These are phyloP conservation scores for Massariosphaeria phaeospora DNA, from an alignment of 495 filamentous ascomycete genomes.

Conservation along the genomic window DNA sequence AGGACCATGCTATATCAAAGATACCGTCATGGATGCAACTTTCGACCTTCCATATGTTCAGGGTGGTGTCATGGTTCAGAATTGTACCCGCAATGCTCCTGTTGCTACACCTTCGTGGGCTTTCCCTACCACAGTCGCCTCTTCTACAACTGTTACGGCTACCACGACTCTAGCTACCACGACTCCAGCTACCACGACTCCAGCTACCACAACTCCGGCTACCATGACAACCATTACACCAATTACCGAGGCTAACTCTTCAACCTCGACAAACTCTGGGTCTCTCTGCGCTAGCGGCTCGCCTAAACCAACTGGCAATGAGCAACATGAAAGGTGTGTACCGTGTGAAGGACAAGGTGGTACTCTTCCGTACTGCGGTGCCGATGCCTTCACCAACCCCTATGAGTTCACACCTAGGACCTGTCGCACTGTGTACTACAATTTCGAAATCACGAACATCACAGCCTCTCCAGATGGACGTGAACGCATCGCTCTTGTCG, in stretches of 20 bases:
- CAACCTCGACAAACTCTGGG: neutral
- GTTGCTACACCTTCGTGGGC: neutral
- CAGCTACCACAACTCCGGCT: neutral
- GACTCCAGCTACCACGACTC: neutral
- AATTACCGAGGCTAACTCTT: neutral
- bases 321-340: slow-evolving; percentile 25
- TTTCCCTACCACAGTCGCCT: neutral
- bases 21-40: neutral
- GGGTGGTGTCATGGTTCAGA: slow-evolving; percentile 6
- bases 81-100: slow-evolving; percentile 11
- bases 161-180: neutral
- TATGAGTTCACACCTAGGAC: slow-evolving; percentile 38
- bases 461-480: slow-evolving; percentile 40
- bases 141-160: neutral
- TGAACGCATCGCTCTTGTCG: slow-evolving; percentile 27
- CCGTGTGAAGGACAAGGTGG: slow-evolving; percentile 40
- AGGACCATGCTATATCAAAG: slow-evolving; percentile 24
- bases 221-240: neutral
- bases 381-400: slow-evolving; percentile 36
- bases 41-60: neutral
- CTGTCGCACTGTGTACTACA: slow-evolving; percentile 35
- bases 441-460: slow-evolving; percentile 35
- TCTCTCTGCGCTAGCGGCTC: slow-evolving; percentile 15
- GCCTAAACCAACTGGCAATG: neutral
- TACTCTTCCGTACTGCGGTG: slow-evolving; percentile 36